Percentiles rank a stretch among this genome's conserved stretches.
Conservation (phyloP, 2,329 filamentous ascomycete genomes). For the Neodidymelliopsis sp. region DNA sequence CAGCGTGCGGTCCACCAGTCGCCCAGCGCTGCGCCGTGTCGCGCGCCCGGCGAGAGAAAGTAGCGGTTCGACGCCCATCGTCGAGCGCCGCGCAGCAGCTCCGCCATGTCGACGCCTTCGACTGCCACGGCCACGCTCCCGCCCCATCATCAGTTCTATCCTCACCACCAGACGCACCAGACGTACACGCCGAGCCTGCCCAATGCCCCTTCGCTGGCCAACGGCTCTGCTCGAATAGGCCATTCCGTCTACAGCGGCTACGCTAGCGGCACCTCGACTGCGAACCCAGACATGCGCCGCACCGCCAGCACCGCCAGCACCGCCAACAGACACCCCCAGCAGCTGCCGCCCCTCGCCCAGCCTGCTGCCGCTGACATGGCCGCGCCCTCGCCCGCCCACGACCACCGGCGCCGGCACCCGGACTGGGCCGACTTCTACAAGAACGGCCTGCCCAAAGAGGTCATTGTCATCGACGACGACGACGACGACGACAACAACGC, state of each 20-base stretch:
- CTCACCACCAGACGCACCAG: slow-evolving; percentile 46
- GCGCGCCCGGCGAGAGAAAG: slow-evolving; percentile 29
- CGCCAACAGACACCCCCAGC: slow-evolving; percentile 41
- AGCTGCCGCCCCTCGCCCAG: slow-evolving; percentile 40
- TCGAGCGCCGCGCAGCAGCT: slow-evolving; percentile 32
- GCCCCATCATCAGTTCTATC: slow-evolving; percentile 51
- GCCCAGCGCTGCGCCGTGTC: slow-evolving; percentile 16
- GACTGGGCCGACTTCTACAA: slow-evolving; percentile 55
- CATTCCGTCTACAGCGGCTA: slow-evolving; percentile 51
- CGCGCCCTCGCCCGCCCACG: slow-evolving; percentile 22
- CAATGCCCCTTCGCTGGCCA: slow-evolving; percentile 45
- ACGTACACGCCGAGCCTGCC: slow-evolving; percentile 43
- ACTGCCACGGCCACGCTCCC: slow-evolving; percentile 53
- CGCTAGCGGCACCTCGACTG: slow-evolving; percentile 43
- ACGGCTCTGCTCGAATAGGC: slow-evolving; percentile 43
- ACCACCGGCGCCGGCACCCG: slow-evolving; percentile 39
- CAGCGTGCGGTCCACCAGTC: slow-evolving; percentile 20
- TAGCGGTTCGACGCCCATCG: slow-evolving; percentile 39
- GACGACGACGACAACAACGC: slow-evolving; percentile 44
- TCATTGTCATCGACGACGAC: slow-evolving; percentile 62
- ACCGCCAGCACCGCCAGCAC: slow-evolving; percentile 37
- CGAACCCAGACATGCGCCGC: slow-evolving; percentile 44
- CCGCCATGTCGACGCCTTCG: slow-evolving; percentile 54
- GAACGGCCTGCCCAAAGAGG: slow-evolving; percentile 57
- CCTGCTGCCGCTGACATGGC: slow-evolving; percentile 37